Base-by-base conservation (phyloP, 345 rosid genomes). In the Salix exigua region DNA sequence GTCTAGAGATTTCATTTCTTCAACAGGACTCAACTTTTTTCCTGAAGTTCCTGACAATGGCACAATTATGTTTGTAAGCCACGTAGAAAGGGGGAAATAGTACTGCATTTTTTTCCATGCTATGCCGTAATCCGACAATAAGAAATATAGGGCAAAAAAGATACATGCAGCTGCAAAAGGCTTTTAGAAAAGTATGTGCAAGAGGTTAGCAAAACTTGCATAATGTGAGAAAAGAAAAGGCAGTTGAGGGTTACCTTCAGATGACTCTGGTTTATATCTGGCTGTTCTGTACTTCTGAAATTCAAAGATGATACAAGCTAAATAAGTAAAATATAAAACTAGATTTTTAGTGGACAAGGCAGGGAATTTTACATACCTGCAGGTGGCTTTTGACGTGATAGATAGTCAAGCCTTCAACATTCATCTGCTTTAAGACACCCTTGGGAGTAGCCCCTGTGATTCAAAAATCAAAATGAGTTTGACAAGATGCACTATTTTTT, bases 351-450 rank as follows among this genome's bases (percentile, higher is more conserved):
- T 25, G 33, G 44, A 68, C 38, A 75, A 25, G 62, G 28, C 17
- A 19, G 66, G 70, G 40, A n/a, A 44, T 63, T 63, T 51, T 14
- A 68, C 19, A 68, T 71, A 91, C 98, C 91, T 95, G 99, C 82
- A 95, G 85, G 85, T 95, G 99, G 85, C 99, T 95, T 90, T 95
- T 95, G 77, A 95, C 97, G 81, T 95, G 97, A 83, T 95, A 95
- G 83, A 95, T 93, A 64, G 99, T 95, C 82, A 95, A 77, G 69
- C 91, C 88, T 50, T 88, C 90, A 61, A 83, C 90, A 72, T 93
- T 89, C 90, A 95, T 93, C 69, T 86, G 90, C 87, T 88, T 95
- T 74, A 95, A 74, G 71, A 95, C 90, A 72, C 97, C 96, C 82
- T 95, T 95, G 31, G 97, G 97, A 6, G 99, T 95, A 79, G 99